A percentile compares a stretch with the other conserved stretches of the same genome.
phyloP scores from a whole-genome alignment of 768 basidiomycete genomes.

The Xerocomellus chrysenteron region DNA sequence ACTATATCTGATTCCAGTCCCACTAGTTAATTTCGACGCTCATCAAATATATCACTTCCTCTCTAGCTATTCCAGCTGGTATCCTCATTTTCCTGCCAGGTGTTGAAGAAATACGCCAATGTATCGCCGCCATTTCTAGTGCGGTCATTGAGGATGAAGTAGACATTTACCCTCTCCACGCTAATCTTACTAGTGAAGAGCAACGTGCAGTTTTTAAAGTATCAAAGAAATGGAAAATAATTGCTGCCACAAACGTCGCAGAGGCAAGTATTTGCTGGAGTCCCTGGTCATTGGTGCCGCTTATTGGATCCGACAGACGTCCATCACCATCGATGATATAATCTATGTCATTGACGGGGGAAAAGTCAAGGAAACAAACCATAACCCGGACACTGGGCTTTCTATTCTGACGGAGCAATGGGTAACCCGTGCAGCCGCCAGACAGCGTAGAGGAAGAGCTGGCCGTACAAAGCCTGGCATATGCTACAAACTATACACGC shows the following conservation, averaged over 20 bases:
- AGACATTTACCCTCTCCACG: constrained; percentile 78
- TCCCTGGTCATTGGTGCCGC: neutral
- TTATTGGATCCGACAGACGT: constrained; percentile 52
- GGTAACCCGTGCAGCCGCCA: constrained; percentile 74
- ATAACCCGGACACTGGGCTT: constrained; percentile 67
- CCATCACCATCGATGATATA: constrained; percentile 89
- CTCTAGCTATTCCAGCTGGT: constrained; percentile 49
- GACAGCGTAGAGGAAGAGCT: constrained; percentile 86
- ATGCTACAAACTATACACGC: constrained; percentile 90
- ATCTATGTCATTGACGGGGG: constrained; percentile 83
- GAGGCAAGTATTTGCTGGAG: constrained; percentile 50
- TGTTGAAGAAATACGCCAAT: constrained; percentile 82
- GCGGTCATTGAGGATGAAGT: constrained; percentile 33
- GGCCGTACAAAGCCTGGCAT: constrained; percentile 80
- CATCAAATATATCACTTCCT: constrained; percentile 60
- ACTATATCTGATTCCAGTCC: neutral
- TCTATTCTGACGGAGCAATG: constrained; percentile 78
- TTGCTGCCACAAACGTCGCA: constrained; percentile 89
- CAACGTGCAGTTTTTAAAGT: constrained; percentile 74
- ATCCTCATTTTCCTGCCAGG: constrained; percentile 91
- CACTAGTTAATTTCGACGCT: constrained; percentile 63
- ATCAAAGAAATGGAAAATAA: constrained; percentile 72
- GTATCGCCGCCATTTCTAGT: constrained; percentile 57
- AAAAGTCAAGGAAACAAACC: constrained; percentile 80
- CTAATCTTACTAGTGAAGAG: constrained; percentile 82